Evolutionary conservation across 2,329 filamentous ascomycete species (phyloP), one percentile per base, ranked within the genome.

Genomic region (Coniochaeta sp.): DNA sequence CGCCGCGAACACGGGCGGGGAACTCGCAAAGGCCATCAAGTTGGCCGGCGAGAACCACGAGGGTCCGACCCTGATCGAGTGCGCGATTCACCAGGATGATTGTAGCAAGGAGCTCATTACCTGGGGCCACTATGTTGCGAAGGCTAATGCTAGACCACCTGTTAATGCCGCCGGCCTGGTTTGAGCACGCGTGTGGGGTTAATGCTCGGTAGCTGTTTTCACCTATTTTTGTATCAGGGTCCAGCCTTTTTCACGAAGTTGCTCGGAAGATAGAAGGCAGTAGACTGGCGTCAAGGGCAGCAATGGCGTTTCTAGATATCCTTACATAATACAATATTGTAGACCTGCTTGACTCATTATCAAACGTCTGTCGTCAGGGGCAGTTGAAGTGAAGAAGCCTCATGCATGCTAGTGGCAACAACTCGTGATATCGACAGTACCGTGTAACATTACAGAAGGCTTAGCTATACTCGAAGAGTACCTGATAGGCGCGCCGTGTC

Each of bases 81-180:
- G 66, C 56, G 60, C 62, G 9, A 69, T 69, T 58, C 62, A 69
- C 58, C 67, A 69, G 65, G 67, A 69, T 47, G 67, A 69, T 43
- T 69, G 67, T 62, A 66, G 63, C 50, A 62, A 60, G 61, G 67
- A 69, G 62, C 61, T 69, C 43, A 69, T 69, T 31, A 69, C 67
- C 6, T 69, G 67, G 67, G 67, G 67, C 28, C 67, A 68, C 57
- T 68, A 64, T 57, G 67, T 68, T 54, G 67, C 67, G 19, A 62
- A 65, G 17, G 67, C 67, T 54, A 68, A 68, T 61, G 66, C 65
- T n/a, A 64, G 67, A 59, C 65, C 66, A 47, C 67, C 67, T 24
- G 33, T 57, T 3, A 26, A 57, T 19, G 26, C 54, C 5, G 52
- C 7, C 17, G 52, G 26, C 19, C 17, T 56, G 54, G 3, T 17